Conservation (phyloP, 2,329 filamentous ascomycete genomes). For the Blastomyces emzantsi region DNA sequence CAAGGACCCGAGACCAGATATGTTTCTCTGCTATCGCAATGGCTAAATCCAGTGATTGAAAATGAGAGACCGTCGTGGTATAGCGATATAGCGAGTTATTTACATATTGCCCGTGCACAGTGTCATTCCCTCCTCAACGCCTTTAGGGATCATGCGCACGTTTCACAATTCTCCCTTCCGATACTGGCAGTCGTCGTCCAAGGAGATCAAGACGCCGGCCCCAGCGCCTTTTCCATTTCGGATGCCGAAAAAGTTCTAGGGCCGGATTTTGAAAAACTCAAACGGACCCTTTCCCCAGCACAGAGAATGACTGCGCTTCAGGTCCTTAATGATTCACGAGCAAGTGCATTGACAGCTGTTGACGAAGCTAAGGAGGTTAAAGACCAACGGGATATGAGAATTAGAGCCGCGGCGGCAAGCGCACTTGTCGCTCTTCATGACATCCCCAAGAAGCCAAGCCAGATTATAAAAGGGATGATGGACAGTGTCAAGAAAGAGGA, state of each 20-base stretch:
- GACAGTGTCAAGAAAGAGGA: constrained; percentile 96
- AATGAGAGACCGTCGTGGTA: constrained; percentile 73
- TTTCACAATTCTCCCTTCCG: constrained; percentile 65
- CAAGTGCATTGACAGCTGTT: constrained; percentile 61
- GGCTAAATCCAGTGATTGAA: constrained; percentile 69
- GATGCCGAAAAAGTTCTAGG: constrained; percentile 82
- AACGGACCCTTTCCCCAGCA: constrained; percentile 78
- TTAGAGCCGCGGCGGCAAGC: constrained; percentile 77
- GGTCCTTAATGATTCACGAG: constrained; percentile 67
- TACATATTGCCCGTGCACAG: constrained; percentile 82
- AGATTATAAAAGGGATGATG: constrained; percentile 95
- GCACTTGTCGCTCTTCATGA: constrained; percentile 80
- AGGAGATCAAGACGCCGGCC: constrained; percentile 82
- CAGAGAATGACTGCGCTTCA: constrained; percentile 77
- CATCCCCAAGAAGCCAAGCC: constrained; percentile 86
- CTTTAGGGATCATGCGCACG: constrained; percentile 84
- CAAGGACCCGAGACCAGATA: constrained; percentile 28
- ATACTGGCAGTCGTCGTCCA: constrained; percentile 83
- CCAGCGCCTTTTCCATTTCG: constrained; percentile 78
- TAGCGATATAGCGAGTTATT: constrained; percentile 78
- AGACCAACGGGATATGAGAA: constrained; percentile 70
- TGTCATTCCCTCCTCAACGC: constrained; percentile 83
- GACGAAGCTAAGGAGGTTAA: constrained; percentile 72
- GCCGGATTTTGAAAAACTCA: constrained; percentile 78
- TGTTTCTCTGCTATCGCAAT: constrained; percentile 38